A percentile compares a stretch with the other conserved stretches of the same genome.
Evolutionary conservation across 1,139 yeast genomes (phyloP).

Genomic region (Wickerhamomyces sp.): DNA sequence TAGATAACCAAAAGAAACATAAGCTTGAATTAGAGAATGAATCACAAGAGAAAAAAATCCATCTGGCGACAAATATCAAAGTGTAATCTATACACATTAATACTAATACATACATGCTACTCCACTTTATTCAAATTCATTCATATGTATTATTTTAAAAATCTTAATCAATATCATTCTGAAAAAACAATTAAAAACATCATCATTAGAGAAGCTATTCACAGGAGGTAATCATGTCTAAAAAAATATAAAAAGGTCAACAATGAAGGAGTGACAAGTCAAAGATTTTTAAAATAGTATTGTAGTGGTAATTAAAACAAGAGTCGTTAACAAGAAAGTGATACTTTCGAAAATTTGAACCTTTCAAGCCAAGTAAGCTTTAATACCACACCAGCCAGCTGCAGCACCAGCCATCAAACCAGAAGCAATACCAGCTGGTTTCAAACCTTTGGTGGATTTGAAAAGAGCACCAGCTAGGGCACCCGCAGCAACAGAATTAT

Average conservation of each 20-base stretch:
- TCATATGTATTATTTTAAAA: conserved; percentile 3
- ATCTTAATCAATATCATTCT: conserved; percentile 2
- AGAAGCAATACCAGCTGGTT: conserved; percentile 85
- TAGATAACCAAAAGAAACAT: conserved; percentile 13
- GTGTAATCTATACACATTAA: too few species aligned
- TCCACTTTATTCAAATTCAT: too few species aligned
- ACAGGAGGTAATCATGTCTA: conserved; percentile 4
- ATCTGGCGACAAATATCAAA: conserved; percentile 2
- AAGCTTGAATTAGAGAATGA: conserved; percentile 8
- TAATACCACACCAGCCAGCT: conserved; percentile 87
- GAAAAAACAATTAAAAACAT: conserved; percentile 1
- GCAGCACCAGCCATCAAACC: conserved; percentile 87
- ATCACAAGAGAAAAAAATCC: conserved; percentile 14
- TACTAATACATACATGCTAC: conserved; percentile 2
- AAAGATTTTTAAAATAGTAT: neutral
- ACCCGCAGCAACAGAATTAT: conserved; percentile 84
- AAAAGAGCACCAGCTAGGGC: conserved; percentile 90
- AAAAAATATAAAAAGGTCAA: neutral
- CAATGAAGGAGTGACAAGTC: neutral
- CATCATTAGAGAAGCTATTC: conserved; percentile 3
- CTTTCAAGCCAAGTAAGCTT: conserved; percentile 31
- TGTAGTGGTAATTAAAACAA: neutral
- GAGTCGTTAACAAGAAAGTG: conserved; percentile 13
- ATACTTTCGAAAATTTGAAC: too few species aligned
- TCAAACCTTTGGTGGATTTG: conserved; percentile 78